Evolutionary conservation across 1,284 basidiomycete species (phyloP).

Genomic region (Vanrija sp.): DNA sequence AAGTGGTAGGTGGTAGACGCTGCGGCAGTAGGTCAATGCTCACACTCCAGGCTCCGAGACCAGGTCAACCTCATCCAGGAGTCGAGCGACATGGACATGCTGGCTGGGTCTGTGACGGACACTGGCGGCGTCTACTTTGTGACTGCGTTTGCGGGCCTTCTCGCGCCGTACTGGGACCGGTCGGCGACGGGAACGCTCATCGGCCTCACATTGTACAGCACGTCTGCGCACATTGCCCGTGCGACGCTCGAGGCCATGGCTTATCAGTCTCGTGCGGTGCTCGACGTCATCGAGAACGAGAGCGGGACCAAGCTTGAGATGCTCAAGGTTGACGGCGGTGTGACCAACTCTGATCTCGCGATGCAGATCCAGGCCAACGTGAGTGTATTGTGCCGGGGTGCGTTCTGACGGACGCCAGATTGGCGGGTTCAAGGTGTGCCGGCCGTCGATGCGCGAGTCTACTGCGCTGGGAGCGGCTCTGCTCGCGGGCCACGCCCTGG

Average conservation of each 20-base stretch:
- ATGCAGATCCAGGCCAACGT: slow-evolving; percentile 88
- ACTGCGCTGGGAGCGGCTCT: slow-evolving; percentile 93
- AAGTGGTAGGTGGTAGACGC: slow-evolving; percentile 62
- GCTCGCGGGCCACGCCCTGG: slow-evolving; percentile 84
- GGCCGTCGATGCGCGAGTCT: slow-evolving; percentile 95
- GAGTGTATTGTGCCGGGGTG: slow-evolving; percentile 2
- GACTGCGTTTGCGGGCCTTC: slow-evolving; percentile 86
- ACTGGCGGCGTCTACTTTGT: slow-evolving; percentile 95
- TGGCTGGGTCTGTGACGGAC: slow-evolving; percentile 72
- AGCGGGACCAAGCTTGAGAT: slow-evolving; percentile 62
- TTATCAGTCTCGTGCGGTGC: slow-evolving; percentile 79
- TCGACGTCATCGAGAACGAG: slow-evolving; percentile 72
- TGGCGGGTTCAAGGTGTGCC: slow-evolving; percentile 82
- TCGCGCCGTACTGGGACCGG: slow-evolving; percentile 62
- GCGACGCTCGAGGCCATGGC: slow-evolving; percentile 82
- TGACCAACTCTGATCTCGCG: slow-evolving; percentile 71
- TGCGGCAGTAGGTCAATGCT: not conserved
- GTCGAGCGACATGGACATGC: slow-evolving; percentile 78
- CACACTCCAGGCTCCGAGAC: slow-evolving; percentile 67
- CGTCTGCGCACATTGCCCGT: slow-evolving; percentile 86
- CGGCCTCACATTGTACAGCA: slow-evolving; percentile 83
- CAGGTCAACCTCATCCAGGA: slow-evolving; percentile 76
- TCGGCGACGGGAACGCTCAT: slow-evolving; percentile 36
- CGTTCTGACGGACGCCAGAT: slow-evolving; percentile 49
- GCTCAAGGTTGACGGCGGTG: slow-evolving; percentile 89